Conservation (phyloP, 176 grass and related monocot species). For the Ananas comosus region DNA sequence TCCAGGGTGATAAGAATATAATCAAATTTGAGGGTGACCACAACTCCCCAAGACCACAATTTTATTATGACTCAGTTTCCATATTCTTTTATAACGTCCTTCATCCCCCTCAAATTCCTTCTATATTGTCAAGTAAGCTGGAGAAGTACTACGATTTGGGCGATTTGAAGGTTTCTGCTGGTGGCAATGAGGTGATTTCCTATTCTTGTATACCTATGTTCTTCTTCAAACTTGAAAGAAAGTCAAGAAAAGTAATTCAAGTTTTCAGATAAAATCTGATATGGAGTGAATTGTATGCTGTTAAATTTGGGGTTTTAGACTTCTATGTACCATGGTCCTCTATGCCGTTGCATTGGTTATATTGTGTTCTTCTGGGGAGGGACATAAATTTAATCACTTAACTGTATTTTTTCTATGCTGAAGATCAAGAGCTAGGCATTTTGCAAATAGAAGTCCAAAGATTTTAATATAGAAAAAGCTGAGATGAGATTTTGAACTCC, state of each 20-base stretch:
- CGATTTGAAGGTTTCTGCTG: conserved; percentile 49
- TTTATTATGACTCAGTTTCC: conserved; percentile 98
- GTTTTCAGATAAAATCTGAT: neutral
- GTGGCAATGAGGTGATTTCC: conserved; percentile 66
- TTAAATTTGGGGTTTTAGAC: neutral
- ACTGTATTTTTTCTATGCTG: neutral
- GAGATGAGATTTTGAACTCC: too few relatives aligned
- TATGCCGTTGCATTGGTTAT: conserved; percentile 1
- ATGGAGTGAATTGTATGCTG: neutral
- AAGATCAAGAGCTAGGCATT: too few relatives aligned
- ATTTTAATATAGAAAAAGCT: too few relatives aligned
- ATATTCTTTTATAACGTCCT: conserved; percentile 98
- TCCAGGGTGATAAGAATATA: conserved; percentile 91
- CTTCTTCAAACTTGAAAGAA: conserved; percentile 1
- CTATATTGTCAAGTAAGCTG: conserved; percentile 59
- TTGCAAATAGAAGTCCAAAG: too few relatives aligned
- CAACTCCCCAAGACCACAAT: conserved; percentile 86
- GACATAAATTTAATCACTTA: neutral
- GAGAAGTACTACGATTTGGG: conserved; percentile 71
- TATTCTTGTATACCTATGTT: conserved; percentile 11
- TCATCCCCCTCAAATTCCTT: conserved; percentile 71
- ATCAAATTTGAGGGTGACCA: conserved; percentile 99
- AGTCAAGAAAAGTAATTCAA: conserved; percentile 1
- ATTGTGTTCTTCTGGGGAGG: neutral
- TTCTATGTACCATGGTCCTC: neutral